These are phyloP conservation scores for Yarrowia sp. DNA, from an alignment of 805 yeast species.

Conservation along the genomic window DNA sequence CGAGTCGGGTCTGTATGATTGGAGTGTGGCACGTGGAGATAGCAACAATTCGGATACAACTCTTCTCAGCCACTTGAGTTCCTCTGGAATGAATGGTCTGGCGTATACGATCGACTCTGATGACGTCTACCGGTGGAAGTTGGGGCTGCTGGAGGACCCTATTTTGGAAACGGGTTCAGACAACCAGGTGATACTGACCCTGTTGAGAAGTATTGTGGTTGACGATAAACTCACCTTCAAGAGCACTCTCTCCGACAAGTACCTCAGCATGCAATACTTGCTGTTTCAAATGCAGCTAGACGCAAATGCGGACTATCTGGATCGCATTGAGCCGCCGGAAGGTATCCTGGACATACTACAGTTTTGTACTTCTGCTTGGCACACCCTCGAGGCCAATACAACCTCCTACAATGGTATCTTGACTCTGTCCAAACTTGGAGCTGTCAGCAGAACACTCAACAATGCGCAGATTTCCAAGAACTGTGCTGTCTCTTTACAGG, in stretches of 20 bases:
- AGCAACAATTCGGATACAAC: not conserved
- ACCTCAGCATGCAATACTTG: constrained; percentile 1
- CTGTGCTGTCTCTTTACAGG: not conserved
- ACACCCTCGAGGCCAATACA: not conserved
- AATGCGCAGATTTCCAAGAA: constrained; percentile 3
- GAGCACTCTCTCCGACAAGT: not conserved
- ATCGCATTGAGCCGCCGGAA: not conserved
- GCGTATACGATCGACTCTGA: not conserved
- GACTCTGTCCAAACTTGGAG: not conserved
- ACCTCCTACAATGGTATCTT: not conserved
- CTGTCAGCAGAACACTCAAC: not conserved
- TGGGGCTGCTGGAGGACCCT: constrained; percentile 1
- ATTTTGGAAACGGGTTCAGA: not conserved
- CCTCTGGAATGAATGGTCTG: not conserved
- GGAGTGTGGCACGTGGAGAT: not conserved
- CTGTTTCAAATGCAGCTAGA: not conserved
- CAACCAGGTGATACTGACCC: not conserved
- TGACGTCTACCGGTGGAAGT: constrained; percentile 1
- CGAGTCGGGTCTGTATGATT: constrained; percentile 2
- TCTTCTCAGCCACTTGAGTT: not conserved
- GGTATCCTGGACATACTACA: not conserved
- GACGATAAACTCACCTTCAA: not conserved
- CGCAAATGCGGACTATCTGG: not conserved
- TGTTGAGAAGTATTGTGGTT: not conserved
- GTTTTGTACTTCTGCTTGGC: not conserved